Evolutionary conservation across 805 yeast species (phyloP).

Genomic region (Saccharomyces kudriavzevii): DNA sequence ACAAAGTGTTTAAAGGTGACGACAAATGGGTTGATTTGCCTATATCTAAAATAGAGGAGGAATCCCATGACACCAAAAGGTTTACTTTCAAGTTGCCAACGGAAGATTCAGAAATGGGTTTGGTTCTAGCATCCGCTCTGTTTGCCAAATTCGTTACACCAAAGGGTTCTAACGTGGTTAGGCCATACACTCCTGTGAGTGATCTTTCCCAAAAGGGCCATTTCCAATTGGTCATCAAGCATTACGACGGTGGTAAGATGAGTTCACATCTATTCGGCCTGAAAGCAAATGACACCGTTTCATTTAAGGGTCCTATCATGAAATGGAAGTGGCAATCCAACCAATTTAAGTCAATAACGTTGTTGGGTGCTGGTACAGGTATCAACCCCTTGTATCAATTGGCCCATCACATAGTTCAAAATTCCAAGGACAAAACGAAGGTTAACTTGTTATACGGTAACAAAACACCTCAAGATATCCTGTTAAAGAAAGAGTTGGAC

Average conservation of each 20-base stretch:
- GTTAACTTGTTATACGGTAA: conserved; percentile 76
- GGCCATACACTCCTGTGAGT: conserved; percentile 84
- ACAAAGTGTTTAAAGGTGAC: conserved; percentile 49
- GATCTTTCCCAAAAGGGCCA: conserved; percentile 63
- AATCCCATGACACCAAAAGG: conserved; percentile 58
- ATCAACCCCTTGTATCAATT: conserved; percentile 93
- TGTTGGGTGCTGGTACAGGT: conserved; percentile 95
- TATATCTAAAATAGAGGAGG: conserved; percentile 33
- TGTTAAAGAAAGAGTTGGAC: conserved; percentile 74
- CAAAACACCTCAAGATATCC: conserved; percentile 67
- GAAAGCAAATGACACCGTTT: conserved; percentile 69
- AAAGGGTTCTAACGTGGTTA: conserved; percentile 78
- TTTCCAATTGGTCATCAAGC: conserved; percentile 75
- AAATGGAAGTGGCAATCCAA: conserved; percentile 91
- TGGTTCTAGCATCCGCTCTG: conserved; percentile 69
- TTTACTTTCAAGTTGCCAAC: conserved; percentile 63
- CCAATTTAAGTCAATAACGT: conserved; percentile 66
- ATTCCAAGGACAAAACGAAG: conserved; percentile 86
- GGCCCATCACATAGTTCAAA: conserved; percentile 61
- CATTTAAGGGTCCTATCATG: conserved; percentile 89
- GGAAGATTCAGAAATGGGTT: conserved; percentile 63
- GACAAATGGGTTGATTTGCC: conserved; percentile 69
- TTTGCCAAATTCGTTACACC: conserved; percentile 74
- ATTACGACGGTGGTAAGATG: conserved; percentile 79
- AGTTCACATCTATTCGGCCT: conserved; percentile 62